Base-by-base conservation (phyloP, 345 rosid genomes). In the Brassica nigra region DNA sequence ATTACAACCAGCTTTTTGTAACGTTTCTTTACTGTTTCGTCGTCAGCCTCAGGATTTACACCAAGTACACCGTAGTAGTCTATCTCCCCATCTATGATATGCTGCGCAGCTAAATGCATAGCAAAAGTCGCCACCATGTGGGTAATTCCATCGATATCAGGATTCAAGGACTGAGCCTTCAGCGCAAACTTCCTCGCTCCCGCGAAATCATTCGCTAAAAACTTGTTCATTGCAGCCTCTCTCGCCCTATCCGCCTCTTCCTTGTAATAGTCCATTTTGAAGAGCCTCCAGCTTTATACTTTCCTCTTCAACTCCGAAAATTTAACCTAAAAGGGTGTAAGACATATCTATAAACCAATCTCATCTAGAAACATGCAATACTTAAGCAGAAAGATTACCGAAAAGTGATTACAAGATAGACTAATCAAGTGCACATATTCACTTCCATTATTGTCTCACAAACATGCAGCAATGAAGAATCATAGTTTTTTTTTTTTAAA, bases 61-160 rank as follows among this genome's bases (percentile, higher is more conserved):
- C 89, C 91, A n/a, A 90, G 86, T 8, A 90, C 80, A 31, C 83
- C 87, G 37, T 88, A 90, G 80, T 87, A 85, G 74, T 90, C 91
- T 23, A 83, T 68, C 66, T 83, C 85, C 33, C 92, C 92, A 39
- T 74, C n/a, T 31, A 81, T 70, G 71, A 74, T 86, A 33, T 85
- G 85, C 73, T 79, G 86, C 0, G 91, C 88, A 70, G 87, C 81
- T 59, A 85, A 30, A 76, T 87, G 83, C 8, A 90, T 82, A 70
- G 86, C 85, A 10, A 90, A 80, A 11, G 92, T 84, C 2, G 85
- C 77, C 67, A 90, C 58, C 89, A 90, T 82, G n/a, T 90, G 89
- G 0, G 82, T 62, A 8, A 89, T 74, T 16, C 90, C 90, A n/a
- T 86, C 90, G 4, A 88, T 88, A 1, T 71, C 83, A 6, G 94